Evolutionary conservation across 164 flowering plant species (phyloP), one percentile per base, ranked within the genome.

Genomic region (Houttuynia cordata): DNA sequence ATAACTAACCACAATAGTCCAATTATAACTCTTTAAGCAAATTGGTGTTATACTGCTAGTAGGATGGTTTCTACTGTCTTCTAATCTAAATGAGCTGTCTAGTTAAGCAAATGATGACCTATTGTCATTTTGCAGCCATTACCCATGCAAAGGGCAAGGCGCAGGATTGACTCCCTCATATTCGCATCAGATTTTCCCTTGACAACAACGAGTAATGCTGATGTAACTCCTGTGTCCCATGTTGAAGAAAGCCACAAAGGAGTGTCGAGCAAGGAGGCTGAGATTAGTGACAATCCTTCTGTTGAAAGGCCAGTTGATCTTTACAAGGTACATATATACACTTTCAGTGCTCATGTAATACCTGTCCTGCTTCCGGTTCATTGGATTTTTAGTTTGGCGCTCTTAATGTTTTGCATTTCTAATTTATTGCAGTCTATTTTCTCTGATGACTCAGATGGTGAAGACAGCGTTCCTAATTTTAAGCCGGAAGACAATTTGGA

Each of bases 381-480:
- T 53, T 53, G 56, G 34, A 18, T 20, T 10, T n/a, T 20, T 14
- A 5, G 7, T 39, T 17, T 20, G 25, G 13, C 18, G 42, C 56
- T 47, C 41, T 49, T 30, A 54, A 23, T 54, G 15, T 21, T 10
- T 24, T 34, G 18, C 3, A 0, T 6, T 25, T 41, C 5, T 41
- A 23, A 12, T 7, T 10, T 17, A 56, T 8, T 67, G 71, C 81
- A 93, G 99, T 96, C 97, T 57, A 94, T 94, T 60, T 94, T 94
- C 76, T 94, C 97, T 60, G 99, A 94, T 75, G 99, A 94, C 66
- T 90, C 97, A 40, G 97, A 87, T 42, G 88, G 82, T 66, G 99
- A 91, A 64, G 82, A 51, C 40, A 58, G 37, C 23, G 19, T 1
- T 4, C 18, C 74, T 62, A 59, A 20, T 66, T 25, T 30, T 58